Base-by-base conservation (phyloP, 2,329 filamentous ascomycete species). In the Aureobasidium uvarum region DNA sequence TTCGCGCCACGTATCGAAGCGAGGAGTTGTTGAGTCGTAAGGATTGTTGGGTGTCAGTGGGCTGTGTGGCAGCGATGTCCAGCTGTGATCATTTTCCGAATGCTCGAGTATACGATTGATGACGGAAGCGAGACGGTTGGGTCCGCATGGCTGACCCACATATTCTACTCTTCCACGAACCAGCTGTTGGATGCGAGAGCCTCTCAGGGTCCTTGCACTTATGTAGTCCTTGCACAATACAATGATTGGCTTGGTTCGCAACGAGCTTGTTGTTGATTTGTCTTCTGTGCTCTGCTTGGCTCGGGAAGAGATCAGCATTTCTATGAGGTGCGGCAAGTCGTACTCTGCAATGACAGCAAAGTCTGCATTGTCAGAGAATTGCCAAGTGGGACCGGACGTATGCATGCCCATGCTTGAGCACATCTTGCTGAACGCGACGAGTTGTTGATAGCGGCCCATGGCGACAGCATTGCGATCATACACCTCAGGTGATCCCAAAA, bases 131-230 rank as follows among this genome's bases (percentile, higher is more conserved):
- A 67, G 62, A 28, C 56, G 56, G n/a, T 62, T 55, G 8, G 66
- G 66, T 20, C 66, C 66, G 18, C 51, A 67, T 10, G 66, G 66
- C 28, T 67, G 66, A 14, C 54, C 60, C 2, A 67, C 43, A 38
- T 65, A 67, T 55, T 65, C 66, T 0, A 67, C 48, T 20, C 58
- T 39, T 4, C 39, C 41, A 13, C 8, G 59, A 11, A 62, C 33
- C 6, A 64, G 45, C 23, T 63, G 59, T 18, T 60, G 51, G 4
- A 63, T 52, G 11, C 43, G 51, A 25, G 43, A 58, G 41, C 25
- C 52, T 23, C 20, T 64, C 59, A 45, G 43, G 14, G 3, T 39
- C 38, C 50, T 52, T 31, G 38, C 48, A n/a, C 33, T 64, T 20
- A 45, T 52, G 45, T 43, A 56, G 16, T 66, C 60, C 18, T 45